Evolutionary conservation across 2,329 filamentous ascomycete genomes (phyloP).

Genomic region (Acarospora socialis): DNA sequence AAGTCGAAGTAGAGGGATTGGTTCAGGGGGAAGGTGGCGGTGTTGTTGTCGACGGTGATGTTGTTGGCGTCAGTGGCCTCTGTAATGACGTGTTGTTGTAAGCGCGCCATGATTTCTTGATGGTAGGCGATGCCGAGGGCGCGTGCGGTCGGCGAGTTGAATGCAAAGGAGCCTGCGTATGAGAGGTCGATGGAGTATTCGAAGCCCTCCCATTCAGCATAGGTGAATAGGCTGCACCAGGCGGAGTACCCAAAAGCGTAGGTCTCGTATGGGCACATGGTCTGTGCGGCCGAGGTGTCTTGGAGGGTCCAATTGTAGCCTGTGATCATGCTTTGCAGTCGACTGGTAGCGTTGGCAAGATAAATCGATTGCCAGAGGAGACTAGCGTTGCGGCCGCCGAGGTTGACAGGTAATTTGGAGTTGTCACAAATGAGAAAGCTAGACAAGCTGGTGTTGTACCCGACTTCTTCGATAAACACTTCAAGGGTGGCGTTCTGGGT

Average conservation of each 20-base stretch:
- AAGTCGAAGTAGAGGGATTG: conserved; percentile 67
- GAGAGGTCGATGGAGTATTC: conserved; percentile 55
- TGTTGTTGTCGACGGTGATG: conserved; percentile 53
- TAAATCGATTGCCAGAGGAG: conserved; percentile 50
- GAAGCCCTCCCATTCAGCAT: conserved; percentile 58
- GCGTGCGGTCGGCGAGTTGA: conserved; percentile 50
- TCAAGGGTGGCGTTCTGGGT: conserved; percentile 57
- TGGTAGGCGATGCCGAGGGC: conserved; percentile 63
- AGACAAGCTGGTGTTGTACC: conserved; percentile 57
- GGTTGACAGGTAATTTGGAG: conserved; percentile 32
- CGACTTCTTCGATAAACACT: conserved; percentile 49
- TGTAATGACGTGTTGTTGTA: conserved; percentile 42
- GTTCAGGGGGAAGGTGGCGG: conserved; percentile 56
- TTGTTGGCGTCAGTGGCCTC: conserved; percentile 37
- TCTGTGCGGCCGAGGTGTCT: conserved; percentile 44
- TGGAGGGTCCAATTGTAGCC: conserved; percentile 48
- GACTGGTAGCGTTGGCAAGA: conserved; percentile 47
- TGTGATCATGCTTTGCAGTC: conserved; percentile 40
- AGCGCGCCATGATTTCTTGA: conserved; percentile 40
- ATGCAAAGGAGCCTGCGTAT: conserved; percentile 48
- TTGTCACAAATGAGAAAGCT: conserved; percentile 56
- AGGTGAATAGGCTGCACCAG: conserved; percentile 63
- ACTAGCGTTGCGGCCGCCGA: conserved; percentile 39
- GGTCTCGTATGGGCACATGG: conserved; percentile 63
- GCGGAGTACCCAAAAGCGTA: conserved; percentile 60